A percentile compares a stretch with the other conserved stretches of the same genome.
Conservation (phyloP, 2,329 filamentous ascomycete species). For the Plectosphaerella plurivora region DNA sequence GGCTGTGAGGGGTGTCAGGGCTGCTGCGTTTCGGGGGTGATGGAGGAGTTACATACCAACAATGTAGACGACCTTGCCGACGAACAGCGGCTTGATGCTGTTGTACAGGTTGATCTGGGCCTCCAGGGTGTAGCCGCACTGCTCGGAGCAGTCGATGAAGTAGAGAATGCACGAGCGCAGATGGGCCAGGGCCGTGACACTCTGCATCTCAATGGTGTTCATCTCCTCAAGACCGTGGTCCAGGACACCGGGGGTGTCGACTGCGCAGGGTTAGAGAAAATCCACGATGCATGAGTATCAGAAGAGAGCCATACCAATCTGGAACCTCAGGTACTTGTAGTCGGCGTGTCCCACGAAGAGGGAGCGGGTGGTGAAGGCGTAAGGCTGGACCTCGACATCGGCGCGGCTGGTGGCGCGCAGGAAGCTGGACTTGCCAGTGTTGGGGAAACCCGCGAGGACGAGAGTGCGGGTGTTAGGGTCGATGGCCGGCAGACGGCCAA, state of each 20-base stretch:
- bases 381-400: constrained; percentile 95
- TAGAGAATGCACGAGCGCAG: constrained; percentile 92
- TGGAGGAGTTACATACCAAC: constrained; percentile 37
- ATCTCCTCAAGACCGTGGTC: constrained; percentile 95
- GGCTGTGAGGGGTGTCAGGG: constrained; percentile 65
- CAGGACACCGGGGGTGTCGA: constrained; percentile 97
- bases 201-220: constrained; percentile 94
- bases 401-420: constrained; percentile 79
- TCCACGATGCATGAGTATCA: constrained; percentile 36
- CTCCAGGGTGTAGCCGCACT: constrained; percentile 89
- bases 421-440: constrained; percentile 97
- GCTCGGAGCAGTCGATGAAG: constrained; percentile 62
- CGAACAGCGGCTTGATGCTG: constrained; percentile 94
- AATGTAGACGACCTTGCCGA: constrained; percentile 94
- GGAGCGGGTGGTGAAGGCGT: constrained; percentile 97
- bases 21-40: not conserved
- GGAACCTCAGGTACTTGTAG: constrained; percentile 87
- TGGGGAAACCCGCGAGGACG: constrained; percentile 95
- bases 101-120: constrained; percentile 94
- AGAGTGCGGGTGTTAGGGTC: constrained; percentile 96
- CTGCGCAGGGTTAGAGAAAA: constrained; percentile 44
- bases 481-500: constrained; percentile 96
- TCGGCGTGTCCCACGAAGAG: constrained; percentile 97
- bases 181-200: constrained; percentile 96
- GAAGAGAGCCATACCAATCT: constrained; percentile 32